Base-by-base conservation (phyloP, 768 basidiomycete genomes). In the Boletus pseudo-olivaceus region DNA sequence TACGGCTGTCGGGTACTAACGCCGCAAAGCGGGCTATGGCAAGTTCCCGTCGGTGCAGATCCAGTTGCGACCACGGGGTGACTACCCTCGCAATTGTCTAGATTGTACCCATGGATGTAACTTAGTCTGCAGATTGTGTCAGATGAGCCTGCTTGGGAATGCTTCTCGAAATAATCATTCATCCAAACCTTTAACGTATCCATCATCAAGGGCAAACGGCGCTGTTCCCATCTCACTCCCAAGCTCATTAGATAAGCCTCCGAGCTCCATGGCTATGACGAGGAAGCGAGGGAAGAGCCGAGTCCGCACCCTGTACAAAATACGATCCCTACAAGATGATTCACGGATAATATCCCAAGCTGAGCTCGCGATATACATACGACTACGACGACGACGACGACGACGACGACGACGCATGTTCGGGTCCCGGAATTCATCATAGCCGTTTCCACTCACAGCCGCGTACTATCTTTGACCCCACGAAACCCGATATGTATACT, bases 181-280 rank as follows among this genome's bases (percentile, higher is more conserved):
- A 44, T 59, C 55, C 56, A 53, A 56, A 63, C 64, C 48, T 64
- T 58, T 53, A 56, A 59, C 60, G 50, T 54, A 57, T 51, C 34
- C 55, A 19, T 7, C 43, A 50, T 49, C 43, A 48, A 62, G 59
- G 50, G 57, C 49, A 19, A 32, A 30, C 34, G 20, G 33, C 46
- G 34, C 44, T 32, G 12, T 19, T 34, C 40, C 39, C 33, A 49
- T 45, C 49, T 47, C 49, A 27, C 66, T 65, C 59, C 48, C 59
- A 69, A 53, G 58, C 45, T 23, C 12, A 39, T 70, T 71, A 71
- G 56, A 47, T 71, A 70, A 70, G 64, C 63, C 38, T 72, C 68
- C 68, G 70, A 56, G 30, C 7, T 58, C 7, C 4, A 62, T 59
- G 68, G 66, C 58, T 50, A 60, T 56, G 62, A 49, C 11, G 14